Evolutionary conservation across 169 alveolate genomes (phyloP).

Genomic region (Perkinsus chesapeaki): DNA sequence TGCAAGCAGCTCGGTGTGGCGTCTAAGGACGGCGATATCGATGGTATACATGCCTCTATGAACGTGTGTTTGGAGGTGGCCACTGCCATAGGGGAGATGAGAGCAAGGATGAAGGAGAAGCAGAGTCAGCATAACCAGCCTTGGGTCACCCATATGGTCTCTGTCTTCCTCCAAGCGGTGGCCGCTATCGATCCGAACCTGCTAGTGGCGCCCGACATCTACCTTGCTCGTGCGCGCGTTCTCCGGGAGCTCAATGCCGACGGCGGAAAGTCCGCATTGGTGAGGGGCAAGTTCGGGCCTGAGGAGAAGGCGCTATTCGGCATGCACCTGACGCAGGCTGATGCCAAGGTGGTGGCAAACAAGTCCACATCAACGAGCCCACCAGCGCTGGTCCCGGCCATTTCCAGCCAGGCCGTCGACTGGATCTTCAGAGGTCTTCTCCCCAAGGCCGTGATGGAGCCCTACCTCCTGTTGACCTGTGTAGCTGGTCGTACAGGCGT

Average conservation of each 20-base stretch:
- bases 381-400: background rate
- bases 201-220: background rate
- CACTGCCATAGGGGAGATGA: background rate
- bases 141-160: background rate
- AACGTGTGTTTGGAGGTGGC: background rate
- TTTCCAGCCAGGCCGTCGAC: background rate
- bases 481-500: background rate
- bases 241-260: background rate
- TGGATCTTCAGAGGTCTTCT: background rate
- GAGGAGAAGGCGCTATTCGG: background rate
- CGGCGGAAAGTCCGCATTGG: background rate
- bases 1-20: background rate
- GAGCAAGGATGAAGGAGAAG: background rate
- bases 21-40: background rate
- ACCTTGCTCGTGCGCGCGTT: background rate
- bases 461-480: background rate
- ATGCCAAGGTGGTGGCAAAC: background rate
- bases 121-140: background rate
- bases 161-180: background rate
- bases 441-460: background rate
- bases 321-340: background rate
- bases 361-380: background rate
- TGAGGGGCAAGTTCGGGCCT: background rate
- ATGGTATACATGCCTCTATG: background rate
- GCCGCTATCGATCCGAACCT: background rate